A percentile compares a stretch with the other conserved stretches of the same genome.
Conservation (phyloP, 345 rosid genomes). For the Aquilaria sinensis region DNA sequence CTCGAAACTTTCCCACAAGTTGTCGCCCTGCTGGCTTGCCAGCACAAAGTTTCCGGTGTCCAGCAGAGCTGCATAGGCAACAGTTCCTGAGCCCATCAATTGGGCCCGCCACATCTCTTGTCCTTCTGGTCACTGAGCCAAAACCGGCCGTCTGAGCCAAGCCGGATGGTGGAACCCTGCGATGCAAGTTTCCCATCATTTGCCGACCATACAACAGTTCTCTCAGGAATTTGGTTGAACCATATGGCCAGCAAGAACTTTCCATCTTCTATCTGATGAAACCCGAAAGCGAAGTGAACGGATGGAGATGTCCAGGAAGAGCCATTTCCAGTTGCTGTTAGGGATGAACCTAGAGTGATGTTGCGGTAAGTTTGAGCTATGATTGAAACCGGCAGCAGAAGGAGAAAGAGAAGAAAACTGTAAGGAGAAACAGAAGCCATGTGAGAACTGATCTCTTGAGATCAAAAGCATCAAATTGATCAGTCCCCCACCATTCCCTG, state of each 20-base stretch:
- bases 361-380: slow-evolving; percentile 20
- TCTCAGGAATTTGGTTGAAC: slow-evolving; percentile 35
- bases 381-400: slow-evolving; percentile 14
- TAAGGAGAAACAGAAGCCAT: background rate
- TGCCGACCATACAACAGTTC: slow-evolving; percentile 45
- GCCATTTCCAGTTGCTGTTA: slow-evolving; percentile 18
- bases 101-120: slow-evolving; percentile 21
- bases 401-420: background rate
- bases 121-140: slow-evolving; percentile 28
- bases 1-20: slow-evolving; percentile 41
- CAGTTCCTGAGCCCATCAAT: slow-evolving; percentile 9
- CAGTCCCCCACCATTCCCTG: slow-evolving; percentile 26
- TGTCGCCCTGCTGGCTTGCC: background rate
- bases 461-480: too few species aligned
- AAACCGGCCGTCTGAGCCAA: slow-evolving; percentile 26
- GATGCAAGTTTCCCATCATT: slow-evolving; percentile 18
- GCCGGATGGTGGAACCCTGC: slow-evolving; percentile 29
- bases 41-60: slow-evolving; percentile 48
- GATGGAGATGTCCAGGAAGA: slow-evolving; percentile 36
- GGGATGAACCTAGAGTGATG: slow-evolving; percentile 21
- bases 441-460: too few species aligned
- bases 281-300: slow-evolving; percentile 49
- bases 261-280: slow-evolving; percentile 16
- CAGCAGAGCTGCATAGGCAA: slow-evolving; percentile 36
- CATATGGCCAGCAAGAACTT: slow-evolving; percentile 33